Evolutionary conservation across 257 asterid species (phyloP), one percentile per base, ranked within the genome.

Genomic region (Nicotiana otophora): DNA sequence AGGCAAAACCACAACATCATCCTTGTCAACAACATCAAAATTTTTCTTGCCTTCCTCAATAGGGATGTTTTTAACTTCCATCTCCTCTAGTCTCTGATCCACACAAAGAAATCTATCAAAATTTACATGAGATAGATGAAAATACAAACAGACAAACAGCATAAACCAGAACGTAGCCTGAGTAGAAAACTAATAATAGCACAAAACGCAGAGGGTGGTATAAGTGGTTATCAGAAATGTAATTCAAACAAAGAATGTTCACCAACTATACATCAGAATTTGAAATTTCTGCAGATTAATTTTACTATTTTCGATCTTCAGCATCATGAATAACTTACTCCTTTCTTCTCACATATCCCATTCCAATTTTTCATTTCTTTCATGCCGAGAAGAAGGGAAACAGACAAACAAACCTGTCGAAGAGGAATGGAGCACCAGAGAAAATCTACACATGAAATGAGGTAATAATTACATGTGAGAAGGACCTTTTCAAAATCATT

Each of bases 1-100:
- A 87, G 99, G 99, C 86, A 96, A 86, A 46, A 96, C 91, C 61
- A 96, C 98, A 10, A 94, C 99, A 88, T 96, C 99, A 7, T 91
- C 98, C 85, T 90, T 90, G 66, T 88, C 86, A 77, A 96, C 94
- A 68, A 93, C 88, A 68, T 89, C 95, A 85, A 94, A 96, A 51
- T 87, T 87, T 82, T 96, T 93, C 87, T 85, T 75, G 76, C 97
- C 98, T 12, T 85, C 65, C 36, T 88, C 89, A n/a, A 89, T 20
- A 20, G 99, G 99, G 62, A 96, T 83, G 67, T 87, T 87, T 84
- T 89, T 83, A 10, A 96, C 91, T 16, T 86, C 89, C 99, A 94
- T 92, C 30, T 94, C 98, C 84, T 88, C 93, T 85, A 96, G 89
- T 83, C 93, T 88, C 99, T 96, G 91, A 69, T 19, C 54, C 76